Evolutionary conservation across 371 early-diverging fungal genomes (phyloP).

Genomic region (Entomophthora muscae): DNA sequence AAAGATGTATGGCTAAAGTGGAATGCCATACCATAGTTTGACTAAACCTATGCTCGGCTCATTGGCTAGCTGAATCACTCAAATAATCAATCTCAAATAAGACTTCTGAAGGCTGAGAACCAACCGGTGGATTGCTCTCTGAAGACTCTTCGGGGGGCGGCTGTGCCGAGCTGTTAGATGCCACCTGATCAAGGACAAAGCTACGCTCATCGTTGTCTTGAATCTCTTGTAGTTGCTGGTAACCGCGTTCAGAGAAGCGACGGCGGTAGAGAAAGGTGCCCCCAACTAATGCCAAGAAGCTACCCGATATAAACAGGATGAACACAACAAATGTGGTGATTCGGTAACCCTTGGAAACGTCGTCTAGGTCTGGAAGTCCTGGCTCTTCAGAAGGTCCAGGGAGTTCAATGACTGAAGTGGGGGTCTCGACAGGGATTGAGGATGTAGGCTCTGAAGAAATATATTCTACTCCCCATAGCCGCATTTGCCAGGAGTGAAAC

Average conservation of each 20-base stretch:
- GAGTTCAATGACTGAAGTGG: background rate
- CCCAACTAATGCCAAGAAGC: background rate
- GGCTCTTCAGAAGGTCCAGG: background rate
- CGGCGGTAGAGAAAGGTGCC: background rate
- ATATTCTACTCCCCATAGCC: constrained; percentile 30
- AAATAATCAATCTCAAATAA: background rate
- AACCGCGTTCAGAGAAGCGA: background rate
- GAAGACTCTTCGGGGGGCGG: background rate
- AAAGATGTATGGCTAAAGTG: too few species aligned
- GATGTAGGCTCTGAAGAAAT: background rate
- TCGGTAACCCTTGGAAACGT: background rate
- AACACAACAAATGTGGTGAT: background rate
- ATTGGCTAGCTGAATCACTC: too few species aligned
- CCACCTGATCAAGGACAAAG: background rate
- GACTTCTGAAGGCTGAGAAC: background rate
- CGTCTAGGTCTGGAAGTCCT: background rate
- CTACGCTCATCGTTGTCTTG: background rate
- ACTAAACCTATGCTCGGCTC: too few species aligned
- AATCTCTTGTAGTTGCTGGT: background rate
- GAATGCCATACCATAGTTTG: too few species aligned
- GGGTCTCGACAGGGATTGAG: background rate
- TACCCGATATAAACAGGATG: background rate
- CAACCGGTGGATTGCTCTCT: background rate
- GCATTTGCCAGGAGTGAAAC: constrained; percentile 42
- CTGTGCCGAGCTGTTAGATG: background rate